Percentiles rank a stretch among this genome's conserved stretches.
phyloP scores from a whole-genome alignment of 345 rosid species.

The Gossypium arboreum region DNA sequence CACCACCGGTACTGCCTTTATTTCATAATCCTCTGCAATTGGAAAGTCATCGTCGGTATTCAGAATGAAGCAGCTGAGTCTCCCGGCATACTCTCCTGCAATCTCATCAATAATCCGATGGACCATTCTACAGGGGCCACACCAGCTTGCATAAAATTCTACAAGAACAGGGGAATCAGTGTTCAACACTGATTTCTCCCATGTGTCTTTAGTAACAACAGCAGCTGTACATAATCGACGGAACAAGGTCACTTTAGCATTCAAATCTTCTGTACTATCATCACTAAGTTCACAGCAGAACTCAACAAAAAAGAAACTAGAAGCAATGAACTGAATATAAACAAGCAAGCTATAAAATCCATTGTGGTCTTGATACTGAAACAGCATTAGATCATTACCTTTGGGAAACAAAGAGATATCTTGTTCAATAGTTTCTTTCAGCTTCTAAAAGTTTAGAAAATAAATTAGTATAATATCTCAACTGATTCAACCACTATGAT shows the following conservation, averaged over 20 bases:
- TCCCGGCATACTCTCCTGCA: conserved; percentile 71
- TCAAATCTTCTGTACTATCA: background rate
- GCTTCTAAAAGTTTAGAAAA: background rate
- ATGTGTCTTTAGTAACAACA: conserved; percentile 49
- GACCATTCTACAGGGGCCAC: conserved; percentile 65
- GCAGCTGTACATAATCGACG: conserved; percentile 47
- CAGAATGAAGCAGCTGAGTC: conserved; percentile 59
- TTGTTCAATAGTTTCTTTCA: background rate
- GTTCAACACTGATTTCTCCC: conserved; percentile 59
- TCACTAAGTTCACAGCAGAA: background rate
- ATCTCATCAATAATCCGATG: conserved; percentile 73
- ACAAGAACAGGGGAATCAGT: conserved; percentile 76
- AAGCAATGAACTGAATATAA: background rate
- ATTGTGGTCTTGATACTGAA: background rate
- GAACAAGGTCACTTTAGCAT: conserved; percentile 13
- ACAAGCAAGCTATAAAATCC: background rate
- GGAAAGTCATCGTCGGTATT: conserved; percentile 64
- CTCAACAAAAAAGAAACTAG: background rate
- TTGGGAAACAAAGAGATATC: background rate
- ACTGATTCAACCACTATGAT: background rate
- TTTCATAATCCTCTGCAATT: conserved; percentile 71
- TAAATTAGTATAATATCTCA: background rate
- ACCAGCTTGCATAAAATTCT: conserved; percentile 91
- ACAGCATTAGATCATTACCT: background rate
- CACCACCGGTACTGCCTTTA: conserved; percentile 92